phyloP scores from a whole-genome alignment of 257 asterid species.

The Leptodermis oblonga region DNA sequence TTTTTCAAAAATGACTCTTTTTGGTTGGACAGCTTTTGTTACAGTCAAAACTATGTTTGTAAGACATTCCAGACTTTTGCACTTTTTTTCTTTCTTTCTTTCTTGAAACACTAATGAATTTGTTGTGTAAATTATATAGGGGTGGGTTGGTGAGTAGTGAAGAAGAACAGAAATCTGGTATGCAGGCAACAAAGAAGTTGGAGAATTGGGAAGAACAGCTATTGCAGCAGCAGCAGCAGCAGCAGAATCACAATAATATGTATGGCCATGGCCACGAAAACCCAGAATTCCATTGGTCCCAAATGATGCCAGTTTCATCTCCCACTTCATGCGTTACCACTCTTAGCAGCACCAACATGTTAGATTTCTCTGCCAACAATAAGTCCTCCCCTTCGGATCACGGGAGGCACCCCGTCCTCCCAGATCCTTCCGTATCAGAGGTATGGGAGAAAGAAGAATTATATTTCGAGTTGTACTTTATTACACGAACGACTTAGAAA shows the following conservation, averaged over 20 bases:
- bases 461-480: too few relatives aligned
- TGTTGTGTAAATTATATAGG: slow-evolving; percentile 28
- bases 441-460: slow-evolving; percentile 28
- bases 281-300: slow-evolving; percentile 40
- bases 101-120: background rate
- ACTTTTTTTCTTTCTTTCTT: too few relatives aligned
- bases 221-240: slow-evolving; percentile 32
- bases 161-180: slow-evolving; percentile 30
- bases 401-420: slow-evolving; percentile 28
- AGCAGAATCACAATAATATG: slow-evolving; percentile 14
- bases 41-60: too few relatives aligned
- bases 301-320: slow-evolving; percentile 44
- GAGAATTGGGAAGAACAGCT: slow-evolving; percentile 55
- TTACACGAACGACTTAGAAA: too few relatives aligned
- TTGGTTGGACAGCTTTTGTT: too few relatives aligned
- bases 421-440: slow-evolving; percentile 57
- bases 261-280: slow-evolving; percentile 21
- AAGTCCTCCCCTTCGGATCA: slow-evolving; percentile 23
- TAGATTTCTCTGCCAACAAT: slow-evolving; percentile 46
- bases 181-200: slow-evolving; percentile 36
- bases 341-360: slow-evolving; percentile 44
- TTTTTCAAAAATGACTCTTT: background rate
- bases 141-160: slow-evolving; percentile 64
- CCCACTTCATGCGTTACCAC: slow-evolving; percentile 50
- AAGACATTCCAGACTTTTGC: too few relatives aligned